Evolutionary conservation across 768 basidiomycete genomes (phyloP), one percentile per base, ranked within the genome.

Genomic region (Astraeus odoratus): DNA sequence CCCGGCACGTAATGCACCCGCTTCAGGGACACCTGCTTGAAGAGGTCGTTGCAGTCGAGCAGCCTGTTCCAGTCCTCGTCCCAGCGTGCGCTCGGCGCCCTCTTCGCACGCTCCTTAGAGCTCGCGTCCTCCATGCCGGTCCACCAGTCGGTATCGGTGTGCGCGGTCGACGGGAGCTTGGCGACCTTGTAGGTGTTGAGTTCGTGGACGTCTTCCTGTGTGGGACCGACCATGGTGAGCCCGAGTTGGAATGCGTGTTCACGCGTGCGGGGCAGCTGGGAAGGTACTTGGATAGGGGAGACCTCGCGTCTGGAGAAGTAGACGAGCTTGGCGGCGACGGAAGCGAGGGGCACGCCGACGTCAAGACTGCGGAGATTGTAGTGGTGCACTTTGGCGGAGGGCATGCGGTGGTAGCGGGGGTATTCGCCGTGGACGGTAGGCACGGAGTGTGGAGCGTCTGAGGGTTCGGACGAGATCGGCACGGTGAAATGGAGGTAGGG

Each of bases 61-160:
- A 73, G 60, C 15, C 81, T 66, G 54, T 71, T 74, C 76, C 79
- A 84, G 41, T 79, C 78, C 36, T 69, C 59, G 46, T 85, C 83
- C 70, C 72, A 79, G 15, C 51, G 54, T 1, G 54, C 53, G 36
- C 79, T 80, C n/a, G 66, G 59, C 39, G 57, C 52, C 43, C 55
- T 61, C 13, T 57, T 54, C 15, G 56, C 47, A 26, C 53, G 43
- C 7, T 55, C 59, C 13, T 62, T 62, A 8, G 59, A 47, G 0
- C 43, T 43, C 37, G 57, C 57, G 8, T 51, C 48, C 42, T 64
- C 59, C 20, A 57, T 48, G 9, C 49, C 42, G n/a, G 30, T 30
- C 52, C 52, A 57, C 61, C 60, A 61, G 1, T 63, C 51, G 48
- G 51, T 51, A 6, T 41, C 35, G 15, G 24, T 8, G 19, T 5